These are phyloP conservation scores for Kazachstania psychrophila DNA, from an alignment of 805 yeast genomes.

Conservation along the genomic window DNA sequence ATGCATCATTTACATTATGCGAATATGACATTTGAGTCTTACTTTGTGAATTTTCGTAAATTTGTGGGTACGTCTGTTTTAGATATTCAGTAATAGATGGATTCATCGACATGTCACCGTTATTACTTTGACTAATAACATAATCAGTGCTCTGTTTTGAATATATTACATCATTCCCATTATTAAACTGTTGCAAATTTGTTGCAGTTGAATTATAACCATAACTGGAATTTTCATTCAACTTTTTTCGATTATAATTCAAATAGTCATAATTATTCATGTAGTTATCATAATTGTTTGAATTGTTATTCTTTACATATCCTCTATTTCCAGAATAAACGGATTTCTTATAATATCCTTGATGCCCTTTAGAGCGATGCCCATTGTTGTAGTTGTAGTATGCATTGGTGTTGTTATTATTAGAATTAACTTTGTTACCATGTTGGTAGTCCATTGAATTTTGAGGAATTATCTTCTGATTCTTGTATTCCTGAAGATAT, in stretches of 20 bases:
- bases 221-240: neutral
- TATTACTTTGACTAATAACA: neutral
- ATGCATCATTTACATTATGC: no score
- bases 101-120: conserved; percentile 3
- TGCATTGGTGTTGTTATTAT: conserved; percentile 7
- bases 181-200: no score
- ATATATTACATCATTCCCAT: no score
- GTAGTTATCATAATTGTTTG: conserved; percentile 1
- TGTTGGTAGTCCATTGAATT: conserved; percentile 6
- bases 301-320: conserved; percentile 1
- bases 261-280: conserved; percentile 1
- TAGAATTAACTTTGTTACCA: conserved; percentile 2
- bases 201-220: neutral
- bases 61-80: conserved; percentile 20
- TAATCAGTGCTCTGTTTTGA: no score
- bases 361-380: conserved; percentile 3
- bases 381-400: conserved; percentile 4
- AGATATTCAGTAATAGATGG: conserved; percentile 14
- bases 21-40: no score
- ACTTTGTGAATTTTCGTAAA: conserved; percentile 10
- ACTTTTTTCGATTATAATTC: conserved; percentile 3
- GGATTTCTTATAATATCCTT: neutral
- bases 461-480: conserved; percentile 15
- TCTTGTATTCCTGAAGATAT: conserved; percentile 22
- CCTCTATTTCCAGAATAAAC: neutral